Evolutionary conservation across 2,329 filamentous ascomycete genomes (phyloP), one percentile per base, ranked within the genome.

Genomic region (Sporothrix humicola): DNA sequence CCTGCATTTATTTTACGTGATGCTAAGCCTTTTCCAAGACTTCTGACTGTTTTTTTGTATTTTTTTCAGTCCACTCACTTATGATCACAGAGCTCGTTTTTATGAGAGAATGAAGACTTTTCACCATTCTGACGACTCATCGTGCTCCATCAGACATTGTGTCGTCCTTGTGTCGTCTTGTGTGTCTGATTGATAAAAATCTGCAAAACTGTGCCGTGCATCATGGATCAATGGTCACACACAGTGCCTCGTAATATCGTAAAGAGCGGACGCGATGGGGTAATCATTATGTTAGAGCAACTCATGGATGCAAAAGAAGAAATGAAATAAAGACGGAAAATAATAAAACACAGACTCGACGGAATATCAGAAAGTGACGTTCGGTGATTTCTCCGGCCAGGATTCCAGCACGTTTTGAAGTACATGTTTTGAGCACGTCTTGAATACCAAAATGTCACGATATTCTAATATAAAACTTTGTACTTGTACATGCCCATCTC

Each of bases 201-300:
- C 31, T 37, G 31, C 31, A 46, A 46, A 65, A 7, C 37, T 42
- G 46, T 65, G 42, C 42, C 61, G 12, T 26, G 7, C n/a, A 37
- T 37, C 42, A 20, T 20, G 31, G 31, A 37, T 37, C 31, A 37
- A 15, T 65, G 12, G 61, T 48, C 61, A 48, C 61, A 66, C 61
- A 66, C 42, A 48, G 61, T 44, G 42, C 42, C 6, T 12, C 23
- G 52, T 23, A 12, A 12, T 56, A 56, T 56, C 20, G 52, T 13
- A 23, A 37, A 50, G 15, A 20, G 48, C 26, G 44, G 54, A 37
- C 44, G n/a, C 74, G 59, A 75, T 75, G 72, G 72, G 70, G 74
- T 75, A 75, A 75, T 75, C n/a, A 72, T 75, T 74, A 75, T 46
- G 74, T 75, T 54, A 63, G 20, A 48, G 13, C 20, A 48, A 13